Evolutionary conservation across 1,284 basidiomycete species (phyloP).

Genomic region (Ustilago hordei): DNA sequence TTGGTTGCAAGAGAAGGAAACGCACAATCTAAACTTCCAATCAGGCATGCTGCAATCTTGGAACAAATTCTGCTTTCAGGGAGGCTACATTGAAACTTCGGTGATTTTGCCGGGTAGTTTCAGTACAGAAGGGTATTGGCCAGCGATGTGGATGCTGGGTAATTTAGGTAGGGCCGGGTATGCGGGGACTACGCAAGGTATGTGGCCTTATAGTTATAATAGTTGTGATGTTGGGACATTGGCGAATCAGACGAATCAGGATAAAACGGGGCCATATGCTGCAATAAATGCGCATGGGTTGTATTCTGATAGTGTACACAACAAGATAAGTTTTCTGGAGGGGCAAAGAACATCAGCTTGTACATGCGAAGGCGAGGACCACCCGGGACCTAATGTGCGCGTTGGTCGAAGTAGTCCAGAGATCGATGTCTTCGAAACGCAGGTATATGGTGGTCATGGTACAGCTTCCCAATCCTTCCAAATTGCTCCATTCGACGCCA

Average conservation of each 20-base stretch:
- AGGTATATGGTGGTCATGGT: conserved; percentile 57
- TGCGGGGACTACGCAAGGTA: conserved; percentile 61
- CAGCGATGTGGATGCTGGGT: conserved; percentile 62
- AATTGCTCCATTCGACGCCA: conserved; percentile 66
- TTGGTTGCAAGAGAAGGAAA: conserved; percentile 40
- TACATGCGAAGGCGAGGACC: conserved; percentile 59
- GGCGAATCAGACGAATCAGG: conserved; percentile 53
- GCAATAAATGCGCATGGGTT: conserved; percentile 29
- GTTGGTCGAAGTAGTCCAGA: conserved; percentile 66
- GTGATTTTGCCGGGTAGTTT: conserved; percentile 50
- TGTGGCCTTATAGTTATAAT: conserved; percentile 69
- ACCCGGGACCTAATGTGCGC: conserved; percentile 28
- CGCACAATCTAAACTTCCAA: conserved; percentile 62
- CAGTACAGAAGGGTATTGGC: conserved; percentile 71
- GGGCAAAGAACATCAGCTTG: conserved; percentile 54
- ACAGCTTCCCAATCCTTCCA: conserved; percentile 63
- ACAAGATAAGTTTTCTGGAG: conserved; percentile 38
- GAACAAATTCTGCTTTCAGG: conserved; percentile 67
- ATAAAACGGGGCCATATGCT: conserved; percentile 39
- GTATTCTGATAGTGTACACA: conserved; percentile 9
- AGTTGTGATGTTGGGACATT: conserved; percentile 64
- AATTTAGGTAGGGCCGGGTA: conserved; percentile 63
- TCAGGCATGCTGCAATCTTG: conserved; percentile 63
- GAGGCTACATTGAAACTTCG: conserved; percentile 56
- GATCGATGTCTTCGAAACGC: conserved; percentile 69